A percentile compares a stretch with the other conserved stretches of the same genome.
Conservation (phyloP, 1,284 basidiomycete genomes). For the Vanrija pseudolonga region DNA sequence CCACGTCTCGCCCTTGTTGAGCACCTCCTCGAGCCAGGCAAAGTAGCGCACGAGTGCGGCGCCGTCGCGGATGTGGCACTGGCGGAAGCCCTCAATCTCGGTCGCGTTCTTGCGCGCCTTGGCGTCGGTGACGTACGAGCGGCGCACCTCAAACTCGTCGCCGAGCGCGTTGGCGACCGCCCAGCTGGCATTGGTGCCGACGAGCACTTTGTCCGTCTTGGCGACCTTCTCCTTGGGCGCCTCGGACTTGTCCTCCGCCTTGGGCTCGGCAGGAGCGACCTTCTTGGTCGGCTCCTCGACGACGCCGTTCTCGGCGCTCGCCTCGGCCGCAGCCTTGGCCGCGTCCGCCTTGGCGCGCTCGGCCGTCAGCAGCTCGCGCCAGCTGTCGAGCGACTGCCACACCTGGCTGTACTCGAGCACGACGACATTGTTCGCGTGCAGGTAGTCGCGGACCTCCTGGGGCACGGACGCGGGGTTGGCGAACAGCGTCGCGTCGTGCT, state of each 20-base stretch:
- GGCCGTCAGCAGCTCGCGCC: slow-evolving; percentile 19
- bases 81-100: slow-evolving; percentile 86
- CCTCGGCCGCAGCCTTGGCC: slow-evolving; percentile 7
- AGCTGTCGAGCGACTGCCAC: slow-evolving; percentile 48
- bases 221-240: slow-evolving; percentile 27
- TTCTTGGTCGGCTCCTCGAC: background rate
- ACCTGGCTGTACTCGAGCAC: slow-evolving; percentile 69
- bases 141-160: slow-evolving; percentile 59
- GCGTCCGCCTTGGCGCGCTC: slow-evolving; percentile 11
- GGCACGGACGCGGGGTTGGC: slow-evolving; percentile 65
- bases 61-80: slow-evolving; percentile 85
- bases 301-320: background rate
- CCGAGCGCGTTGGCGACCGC: slow-evolving; percentile 75
- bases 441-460: slow-evolving; percentile 57
- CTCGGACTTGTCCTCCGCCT: background rate
- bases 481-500: slow-evolving; percentile 67
- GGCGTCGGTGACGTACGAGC: slow-evolving; percentile 73
- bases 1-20: slow-evolving; percentile 62
- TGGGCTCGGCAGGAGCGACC: background rate
- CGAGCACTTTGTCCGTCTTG: slow-evolving; percentile 48
- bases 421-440: slow-evolving; percentile 60
- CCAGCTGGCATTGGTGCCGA: slow-evolving; percentile 70
- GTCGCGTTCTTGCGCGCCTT: slow-evolving; percentile 86
- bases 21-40: slow-evolving; percentile 85
- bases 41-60: slow-evolving; percentile 82